phyloP scores from a whole-genome alignment of 1,284 basidiomycete species.

The Apiotrichum gracile region DNA sequence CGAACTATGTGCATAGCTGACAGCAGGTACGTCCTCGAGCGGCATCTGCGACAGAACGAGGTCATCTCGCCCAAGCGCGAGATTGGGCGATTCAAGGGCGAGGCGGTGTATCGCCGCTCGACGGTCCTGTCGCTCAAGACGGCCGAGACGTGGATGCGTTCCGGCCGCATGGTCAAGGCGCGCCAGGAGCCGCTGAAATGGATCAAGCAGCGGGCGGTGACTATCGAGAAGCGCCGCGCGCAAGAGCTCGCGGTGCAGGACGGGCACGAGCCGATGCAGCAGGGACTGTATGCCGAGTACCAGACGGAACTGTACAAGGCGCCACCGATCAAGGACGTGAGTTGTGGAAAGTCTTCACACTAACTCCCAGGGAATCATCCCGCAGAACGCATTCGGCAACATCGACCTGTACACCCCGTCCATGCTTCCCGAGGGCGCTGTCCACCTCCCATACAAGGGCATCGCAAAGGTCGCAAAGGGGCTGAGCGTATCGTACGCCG shows the following conservation, averaged over 20 bases:
- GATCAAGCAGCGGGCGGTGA: constrained; percentile 79
- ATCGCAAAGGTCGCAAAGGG: constrained; percentile 72
- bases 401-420: constrained; percentile 92
- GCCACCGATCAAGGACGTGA: constrained; percentile 72
- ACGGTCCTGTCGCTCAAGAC: constrained; percentile 80
- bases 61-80: constrained; percentile 78
- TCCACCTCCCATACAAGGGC: constrained; percentile 81
- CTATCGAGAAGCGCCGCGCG: constrained; percentile 73
- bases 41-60: constrained; percentile 84
- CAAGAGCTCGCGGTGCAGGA: constrained; percentile 64
- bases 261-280: constrained; percentile 62
- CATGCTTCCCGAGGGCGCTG: constrained; percentile 86
- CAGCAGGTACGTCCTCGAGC: constrained; percentile 73
- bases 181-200: constrained; percentile 82
- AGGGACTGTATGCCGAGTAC: constrained; percentile 75
- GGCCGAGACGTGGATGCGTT: constrained; percentile 91
- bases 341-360: constrained; percentile 27
- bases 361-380: constrained; percentile 70
- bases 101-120: constrained; percentile 82
- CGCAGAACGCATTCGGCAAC: constrained; percentile 94
- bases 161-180: constrained; percentile 66
- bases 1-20: background rate
- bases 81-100: constrained; percentile 86
- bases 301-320: constrained; percentile 82
- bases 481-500: background rate